phyloP scores from a whole-genome alignment of 371 early-diverging fungal species.

The Mortierella sp. region DNA sequence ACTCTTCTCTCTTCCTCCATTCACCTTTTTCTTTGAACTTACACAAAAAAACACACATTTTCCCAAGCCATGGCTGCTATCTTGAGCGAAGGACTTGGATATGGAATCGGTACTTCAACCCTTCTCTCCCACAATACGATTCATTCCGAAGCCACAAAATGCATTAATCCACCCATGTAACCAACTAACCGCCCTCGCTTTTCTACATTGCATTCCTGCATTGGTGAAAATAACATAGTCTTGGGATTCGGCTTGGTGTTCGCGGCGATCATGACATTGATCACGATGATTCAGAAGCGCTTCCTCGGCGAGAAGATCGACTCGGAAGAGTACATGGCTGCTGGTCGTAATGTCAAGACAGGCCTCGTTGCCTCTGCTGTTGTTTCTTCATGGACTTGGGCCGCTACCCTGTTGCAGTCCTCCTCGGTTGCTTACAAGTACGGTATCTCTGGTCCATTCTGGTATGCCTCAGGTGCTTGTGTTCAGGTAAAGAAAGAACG shows the following conservation, averaged over 20 bases:
- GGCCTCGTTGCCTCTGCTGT: constrained; percentile 80
- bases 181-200: background rate
- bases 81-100: constrained; percentile 50
- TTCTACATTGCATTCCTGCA: background rate
- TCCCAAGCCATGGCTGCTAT: constrained; percentile 23
- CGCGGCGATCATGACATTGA: constrained; percentile 70
- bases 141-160: no score
- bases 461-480: constrained; percentile 79
- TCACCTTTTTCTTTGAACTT: background rate
- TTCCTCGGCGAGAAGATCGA: constrained; percentile 73
- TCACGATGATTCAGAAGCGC: constrained; percentile 71
- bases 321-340: constrained; percentile 79
- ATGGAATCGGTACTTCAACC: constrained; percentile 46
- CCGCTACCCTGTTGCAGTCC: constrained; percentile 74
- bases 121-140: no score
- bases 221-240: constrained; percentile 28
- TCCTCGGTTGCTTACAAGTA: constrained; percentile 78
- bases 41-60: background rate
- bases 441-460: constrained; percentile 74
- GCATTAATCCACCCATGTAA: no score
- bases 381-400: constrained; percentile 79
- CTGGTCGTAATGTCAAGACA: constrained; percentile 72
- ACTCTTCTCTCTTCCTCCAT: background rate
- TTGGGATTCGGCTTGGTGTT: constrained; percentile 69
- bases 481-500: constrained; percentile 62